Evolutionary conservation across 768 basidiomycete genomes (phyloP).

Genomic region (Gyrodon lividus): DNA sequence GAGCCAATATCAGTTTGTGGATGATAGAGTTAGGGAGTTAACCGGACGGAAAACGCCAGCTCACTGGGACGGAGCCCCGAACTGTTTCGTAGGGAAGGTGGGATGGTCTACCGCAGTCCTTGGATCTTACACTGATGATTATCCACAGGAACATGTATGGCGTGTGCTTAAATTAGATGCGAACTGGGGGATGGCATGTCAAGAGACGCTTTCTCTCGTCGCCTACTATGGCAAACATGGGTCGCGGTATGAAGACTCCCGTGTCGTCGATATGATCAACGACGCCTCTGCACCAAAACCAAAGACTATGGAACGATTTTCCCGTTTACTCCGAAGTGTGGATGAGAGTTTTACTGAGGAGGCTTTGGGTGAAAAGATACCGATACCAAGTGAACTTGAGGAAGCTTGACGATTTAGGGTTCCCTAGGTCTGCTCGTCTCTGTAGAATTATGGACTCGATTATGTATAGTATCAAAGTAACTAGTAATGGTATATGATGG

Average conservation of each 20-base stretch:
- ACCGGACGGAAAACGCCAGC: conserved; percentile 44
- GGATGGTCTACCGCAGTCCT: conserved; percentile 8
- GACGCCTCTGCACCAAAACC: conserved; percentile 42
- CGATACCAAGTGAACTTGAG: background rate
- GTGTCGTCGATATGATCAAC: conserved; percentile 50
- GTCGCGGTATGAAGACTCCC: conserved; percentile 44
- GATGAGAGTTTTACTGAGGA: conserved; percentile 39
- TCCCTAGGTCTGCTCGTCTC: no score
- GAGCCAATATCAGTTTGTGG: conserved; percentile 52
- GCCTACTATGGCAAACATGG: conserved; percentile 58
- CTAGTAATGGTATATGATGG: no score
- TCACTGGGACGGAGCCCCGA: conserved; percentile 36
- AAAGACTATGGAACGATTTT: conserved; percentile 48
- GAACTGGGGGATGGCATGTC: conserved; percentile 46
- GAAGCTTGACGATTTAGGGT: conserved; percentile 1
- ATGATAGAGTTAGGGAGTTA: conserved; percentile 46
- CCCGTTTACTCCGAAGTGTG: conserved; percentile 47
- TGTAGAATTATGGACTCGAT: no score
- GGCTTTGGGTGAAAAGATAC: conserved; percentile 19
- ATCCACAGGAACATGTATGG: conserved; percentile 46
- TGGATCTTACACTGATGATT: background rate
- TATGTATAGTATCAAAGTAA: no score
- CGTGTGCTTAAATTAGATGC: conserved; percentile 45
- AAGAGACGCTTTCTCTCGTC: conserved; percentile 51
- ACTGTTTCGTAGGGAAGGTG: conserved; percentile 46